Percentiles rank a stretch among this genome's conserved stretches.
phyloP scores from a whole-genome alignment of 2,329 filamentous ascomycete species.

The Botrytis medusae region DNA sequence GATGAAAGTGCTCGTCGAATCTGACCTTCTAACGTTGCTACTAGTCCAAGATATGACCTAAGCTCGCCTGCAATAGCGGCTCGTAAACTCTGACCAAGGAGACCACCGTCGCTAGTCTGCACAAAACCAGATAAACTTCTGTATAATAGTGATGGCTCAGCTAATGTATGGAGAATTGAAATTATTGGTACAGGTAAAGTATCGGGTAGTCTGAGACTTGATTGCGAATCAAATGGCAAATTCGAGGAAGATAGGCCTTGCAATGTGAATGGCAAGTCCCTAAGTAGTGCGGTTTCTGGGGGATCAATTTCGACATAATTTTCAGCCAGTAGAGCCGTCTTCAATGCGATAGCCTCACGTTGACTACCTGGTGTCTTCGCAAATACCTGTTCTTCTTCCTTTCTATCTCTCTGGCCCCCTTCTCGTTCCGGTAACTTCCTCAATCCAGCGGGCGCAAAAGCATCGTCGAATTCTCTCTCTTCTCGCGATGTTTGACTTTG shows the following conservation, averaged over 20 bases:
- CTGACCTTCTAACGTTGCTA: conserved; percentile 89
- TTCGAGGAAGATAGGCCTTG: conserved; percentile 89
- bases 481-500: conserved; percentile 45
- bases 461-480: conserved; percentile 42
- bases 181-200: conserved; percentile 82
- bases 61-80: conserved; percentile 84
- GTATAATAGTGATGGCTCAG: conserved; percentile 93
- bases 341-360: conserved; percentile 40
- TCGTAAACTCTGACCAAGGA: conserved; percentile 89
- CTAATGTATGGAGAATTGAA: conserved; percentile 82
- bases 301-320: conserved; percentile 59
- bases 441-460: conserved; percentile 55
- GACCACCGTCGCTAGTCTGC: conserved; percentile 73
- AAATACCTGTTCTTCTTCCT: conserved; percentile 37
- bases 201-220: conserved; percentile 71
- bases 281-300: conserved; percentile 64
- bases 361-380: conserved; percentile 33
- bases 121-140: conserved; percentile 77
- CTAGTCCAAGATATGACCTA: conserved; percentile 82
- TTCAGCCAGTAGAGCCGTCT: conserved; percentile 57
- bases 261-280: conserved; percentile 87
- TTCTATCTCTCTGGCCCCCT: conserved; percentile 38
- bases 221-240: conserved; percentile 69
- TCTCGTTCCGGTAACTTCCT: conserved; percentile 37
- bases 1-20: conserved; percentile 78